Base-by-base conservation (phyloP, 1,284 basidiomycete genomes). In the Austroboletus niveus region DNA sequence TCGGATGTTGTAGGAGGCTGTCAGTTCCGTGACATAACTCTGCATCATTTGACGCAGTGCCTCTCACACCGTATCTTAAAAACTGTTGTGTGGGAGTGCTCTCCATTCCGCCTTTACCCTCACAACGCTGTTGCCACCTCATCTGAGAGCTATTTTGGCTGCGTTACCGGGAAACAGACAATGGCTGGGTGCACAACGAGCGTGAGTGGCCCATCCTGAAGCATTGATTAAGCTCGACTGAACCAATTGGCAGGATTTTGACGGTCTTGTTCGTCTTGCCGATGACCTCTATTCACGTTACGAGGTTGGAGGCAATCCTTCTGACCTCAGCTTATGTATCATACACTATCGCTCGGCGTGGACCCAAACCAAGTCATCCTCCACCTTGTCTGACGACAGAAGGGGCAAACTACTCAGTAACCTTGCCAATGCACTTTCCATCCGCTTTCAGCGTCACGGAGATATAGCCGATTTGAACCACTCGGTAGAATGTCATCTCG, bases 381-480 rank as follows among this genome's bases (percentile, higher is more conserved):
- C 48, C 8, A 20, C 48, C 9, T 45, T 60, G n/a, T 54, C 63
- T 3, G 43, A 50, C 41, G 57, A 65, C 42, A 52, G 45, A 30
- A 54, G 49, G n/a, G 59, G 66, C 54, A 68, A 63, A 36, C 14
- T 69, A 20, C 54, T 59, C 38, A 56, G 55, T 17, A 69, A 69
- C 47, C 64, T 74, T 31, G 71, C 66, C n/a, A 61, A 52, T 17
- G 62, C 65, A 15, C 51, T 72, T 4, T 57, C 58, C 30, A 56
- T 57, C 14, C 65, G 68, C 17, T 73, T 69, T 53, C 55, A 61
- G 32, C 57, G 59, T 32, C 52, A 58, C 20, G 64, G 65, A 0
- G 57, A 64, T 41, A 48, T 62, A 27, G 59, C 61, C 15, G 70
- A 74, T 53, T 47, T 75, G 15, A 60, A 71, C 8, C 61, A 64